Conservation (phyloP, 2,329 filamentous ascomycete species). For the Cytospora paraplurivora region DNA sequence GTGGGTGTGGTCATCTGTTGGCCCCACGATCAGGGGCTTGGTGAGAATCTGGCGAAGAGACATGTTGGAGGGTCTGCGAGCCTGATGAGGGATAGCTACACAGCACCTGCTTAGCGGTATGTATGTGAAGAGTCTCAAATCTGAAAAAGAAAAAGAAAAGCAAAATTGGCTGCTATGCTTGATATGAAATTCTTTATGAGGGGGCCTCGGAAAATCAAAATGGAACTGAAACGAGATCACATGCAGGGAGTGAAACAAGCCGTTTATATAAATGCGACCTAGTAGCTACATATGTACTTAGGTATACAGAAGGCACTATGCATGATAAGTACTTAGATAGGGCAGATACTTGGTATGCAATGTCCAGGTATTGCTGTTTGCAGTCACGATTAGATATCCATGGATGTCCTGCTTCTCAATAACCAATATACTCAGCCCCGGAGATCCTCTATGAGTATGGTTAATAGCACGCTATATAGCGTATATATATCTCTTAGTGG, state of each 20-base stretch:
- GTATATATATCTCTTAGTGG: too few relatives aligned
- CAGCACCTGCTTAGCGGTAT: background rate
- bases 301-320: too few relatives aligned
- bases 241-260: background rate
- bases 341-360: too few relatives aligned
- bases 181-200: background rate
- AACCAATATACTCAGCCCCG: too few relatives aligned
- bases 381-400: too few relatives aligned
- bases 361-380: too few relatives aligned
- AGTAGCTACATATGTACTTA: too few relatives aligned
- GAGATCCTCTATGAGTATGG: too few relatives aligned
- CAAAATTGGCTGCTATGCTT: background rate
- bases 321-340: too few relatives aligned
- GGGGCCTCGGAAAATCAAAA: background rate
- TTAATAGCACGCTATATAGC: too few relatives aligned
- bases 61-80: conserved; percentile 9
- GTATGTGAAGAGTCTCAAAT: background rate
- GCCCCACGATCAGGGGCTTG: conserved; percentile 27
- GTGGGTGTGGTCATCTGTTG: conserved; percentile 28
- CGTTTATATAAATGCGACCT: too few relatives aligned
- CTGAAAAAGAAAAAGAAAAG: background rate
- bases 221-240: background rate
- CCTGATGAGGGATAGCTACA: background rate
- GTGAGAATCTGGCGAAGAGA: conserved; percentile 21
- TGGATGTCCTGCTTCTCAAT: too few relatives aligned